Percentiles rank a stretch among this genome's conserved stretches.
Evolutionary conservation across 2,329 filamentous ascomycete genomes (phyloP).

Genomic region (Talaromyces sp.): DNA sequence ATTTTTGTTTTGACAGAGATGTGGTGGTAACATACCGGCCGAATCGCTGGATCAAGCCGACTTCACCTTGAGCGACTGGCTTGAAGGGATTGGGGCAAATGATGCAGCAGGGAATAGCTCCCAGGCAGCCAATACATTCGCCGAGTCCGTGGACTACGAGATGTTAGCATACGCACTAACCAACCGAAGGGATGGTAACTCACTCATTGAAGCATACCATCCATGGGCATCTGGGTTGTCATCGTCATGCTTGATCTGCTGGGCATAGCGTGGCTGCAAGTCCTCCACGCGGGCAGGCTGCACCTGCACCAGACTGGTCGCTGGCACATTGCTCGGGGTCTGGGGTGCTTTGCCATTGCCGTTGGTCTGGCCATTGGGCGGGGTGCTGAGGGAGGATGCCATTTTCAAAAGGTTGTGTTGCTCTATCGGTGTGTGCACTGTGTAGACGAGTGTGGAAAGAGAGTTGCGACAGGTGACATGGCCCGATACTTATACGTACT

Average conservation of each 20-base stretch:
- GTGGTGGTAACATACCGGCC: slow-evolving; percentile 51
- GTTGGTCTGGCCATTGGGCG: not conserved
- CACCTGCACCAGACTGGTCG: slow-evolving; percentile 62
- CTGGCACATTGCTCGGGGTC: slow-evolving; percentile 44
- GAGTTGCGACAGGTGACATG: not conserved
- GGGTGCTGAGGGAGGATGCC: not conserved
- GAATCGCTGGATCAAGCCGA: slow-evolving; percentile 93
- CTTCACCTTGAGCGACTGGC: slow-evolving; percentile 85
- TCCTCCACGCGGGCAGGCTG: slow-evolving; percentile 80
- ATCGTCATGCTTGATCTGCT: slow-evolving; percentile 58
- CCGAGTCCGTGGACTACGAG: slow-evolving; percentile 69
- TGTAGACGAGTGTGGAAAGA: not conserved
- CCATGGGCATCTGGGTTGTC: slow-evolving; percentile 70
- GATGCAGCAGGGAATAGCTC: slow-evolving; percentile 88
- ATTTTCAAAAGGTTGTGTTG: not conserved
- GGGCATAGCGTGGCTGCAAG: slow-evolving; percentile 78
- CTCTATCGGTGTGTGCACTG: not conserved
- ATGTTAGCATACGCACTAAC: not conserved
- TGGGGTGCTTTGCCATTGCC: slow-evolving; percentile 36
- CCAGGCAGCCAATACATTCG: slow-evolving; percentile 69
- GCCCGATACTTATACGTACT: not conserved
- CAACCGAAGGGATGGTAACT: slow-evolving; percentile 33
- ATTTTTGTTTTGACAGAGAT: too few species aligned
- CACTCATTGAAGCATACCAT: slow-evolving; percentile 89
- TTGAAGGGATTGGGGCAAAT: slow-evolving; percentile 95